Conservation (phyloP, 2,329 filamentous ascomycete species). For the Colletotrichum cordylinicola region DNA sequence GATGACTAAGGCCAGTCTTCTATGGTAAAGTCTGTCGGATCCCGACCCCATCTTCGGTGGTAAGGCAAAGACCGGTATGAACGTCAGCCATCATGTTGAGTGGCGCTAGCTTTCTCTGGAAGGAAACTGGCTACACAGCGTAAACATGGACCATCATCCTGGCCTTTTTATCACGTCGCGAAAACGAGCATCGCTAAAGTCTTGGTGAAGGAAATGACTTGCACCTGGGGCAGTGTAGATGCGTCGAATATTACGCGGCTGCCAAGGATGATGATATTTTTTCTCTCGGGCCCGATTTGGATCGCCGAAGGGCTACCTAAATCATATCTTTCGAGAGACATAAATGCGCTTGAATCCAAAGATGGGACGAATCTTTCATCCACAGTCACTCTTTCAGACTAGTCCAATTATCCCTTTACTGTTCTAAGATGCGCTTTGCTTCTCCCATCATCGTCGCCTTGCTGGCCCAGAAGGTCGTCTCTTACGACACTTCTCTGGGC, state of each 20-base stretch:
- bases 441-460: not conserved
- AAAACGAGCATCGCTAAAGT: not conserved
- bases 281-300: not conserved
- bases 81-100: not conserved
- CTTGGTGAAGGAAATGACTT: not conserved
- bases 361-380: not conserved
- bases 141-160: not conserved
- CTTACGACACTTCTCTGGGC: not conserved
- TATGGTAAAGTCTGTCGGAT: not conserved
- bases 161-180: not conserved
- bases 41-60: not conserved
- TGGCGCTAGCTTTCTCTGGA: not conserved
- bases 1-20: not conserved
- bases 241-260: not conserved
- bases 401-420: not conserved
- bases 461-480: not conserved
- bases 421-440: not conserved
- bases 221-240: not conserved
- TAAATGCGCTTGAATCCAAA: not conserved
- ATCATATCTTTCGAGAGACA: not conserved
- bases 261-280: not conserved
- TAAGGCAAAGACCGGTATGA: not conserved
- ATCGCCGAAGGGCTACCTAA: not conserved
- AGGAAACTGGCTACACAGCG: not conserved
- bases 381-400: not conserved